A percentile compares a stretch with the other conserved stretches of the same genome.
Conservation (phyloP, 768 basidiomycete species). For the Russula foetens region DNA sequence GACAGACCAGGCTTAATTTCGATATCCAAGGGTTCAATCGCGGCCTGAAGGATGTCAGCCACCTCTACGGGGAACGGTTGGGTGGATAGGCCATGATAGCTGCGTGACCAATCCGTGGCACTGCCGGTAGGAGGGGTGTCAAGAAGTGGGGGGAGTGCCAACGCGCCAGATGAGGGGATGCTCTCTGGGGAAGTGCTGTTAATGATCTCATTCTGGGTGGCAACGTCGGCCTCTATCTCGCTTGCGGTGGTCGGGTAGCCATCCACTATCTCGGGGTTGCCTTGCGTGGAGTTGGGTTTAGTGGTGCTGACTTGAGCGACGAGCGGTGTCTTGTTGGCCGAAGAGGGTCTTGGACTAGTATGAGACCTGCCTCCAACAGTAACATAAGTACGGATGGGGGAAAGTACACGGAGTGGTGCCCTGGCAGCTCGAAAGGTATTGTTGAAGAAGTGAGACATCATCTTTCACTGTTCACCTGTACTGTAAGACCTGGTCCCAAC, state of each 20-base stretch:
- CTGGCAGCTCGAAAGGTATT: neutral
- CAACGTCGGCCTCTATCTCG: conserved; percentile 18
- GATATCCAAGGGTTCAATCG: conserved; percentile 69
- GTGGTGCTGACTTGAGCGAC: conserved; percentile 28
- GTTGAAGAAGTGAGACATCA: neutral
- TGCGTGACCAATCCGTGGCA: conserved; percentile 81
- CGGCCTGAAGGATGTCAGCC: conserved; percentile 62
- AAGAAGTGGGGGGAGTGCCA: conserved; percentile 16
- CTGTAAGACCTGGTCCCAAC: too few relatives aligned
- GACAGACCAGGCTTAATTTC: conserved; percentile 88
- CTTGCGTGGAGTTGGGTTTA: conserved; percentile 20
- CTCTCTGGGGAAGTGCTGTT: conserved; percentile 19
- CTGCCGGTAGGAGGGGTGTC: conserved; percentile 12
- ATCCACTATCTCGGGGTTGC: conserved; percentile 21
- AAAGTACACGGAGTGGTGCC: neutral
- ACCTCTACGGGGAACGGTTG: conserved; percentile 73
- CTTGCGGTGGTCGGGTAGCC: conserved; percentile 22
- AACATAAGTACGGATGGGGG: conserved; percentile 7
- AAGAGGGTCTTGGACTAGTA: conserved; percentile 3
- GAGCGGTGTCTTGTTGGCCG: conserved; percentile 15
- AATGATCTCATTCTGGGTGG: conserved; percentile 9
- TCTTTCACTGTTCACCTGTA: neutral
- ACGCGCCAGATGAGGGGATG: conserved; percentile 20
- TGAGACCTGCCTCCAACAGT: conserved; percentile 2
- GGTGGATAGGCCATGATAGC: conserved; percentile 72